Evolutionary conservation across 164 flowering plant genomes (phyloP).

Genomic region (Santalum album): DNA sequence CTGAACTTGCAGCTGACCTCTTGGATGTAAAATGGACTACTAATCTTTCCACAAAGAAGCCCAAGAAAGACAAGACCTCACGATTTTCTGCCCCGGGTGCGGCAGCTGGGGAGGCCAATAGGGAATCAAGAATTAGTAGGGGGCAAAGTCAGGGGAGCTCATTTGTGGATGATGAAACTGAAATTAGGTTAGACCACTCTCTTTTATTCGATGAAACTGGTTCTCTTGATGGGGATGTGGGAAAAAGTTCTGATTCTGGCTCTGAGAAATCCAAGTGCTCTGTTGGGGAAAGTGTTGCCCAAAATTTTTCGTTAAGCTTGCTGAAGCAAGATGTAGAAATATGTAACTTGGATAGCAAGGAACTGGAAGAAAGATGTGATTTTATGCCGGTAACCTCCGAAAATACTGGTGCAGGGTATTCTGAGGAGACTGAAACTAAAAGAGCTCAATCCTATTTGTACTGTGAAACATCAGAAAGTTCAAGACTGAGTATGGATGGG

Average conservation of each 20-base stretch:
- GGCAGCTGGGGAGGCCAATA: conserved; percentile 11
- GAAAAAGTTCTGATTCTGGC: conserved; percentile 7
- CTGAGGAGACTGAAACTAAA: conserved; percentile 10
- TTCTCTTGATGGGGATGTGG: conserved; percentile 7
- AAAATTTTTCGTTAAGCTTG: conserved; percentile 4
- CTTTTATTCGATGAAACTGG: conserved; percentile 8
- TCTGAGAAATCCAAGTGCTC: conserved; percentile 7
- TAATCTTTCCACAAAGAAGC: conserved; percentile 33
- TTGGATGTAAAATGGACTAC: conserved; percentile 90
- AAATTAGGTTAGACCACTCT: conserved; percentile 1
- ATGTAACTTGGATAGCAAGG: conserved; percentile 11
- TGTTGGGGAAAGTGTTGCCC: conserved; percentile 9
- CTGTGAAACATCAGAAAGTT: conserved; percentile 23
- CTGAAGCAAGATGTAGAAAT: conserved; percentile 15
- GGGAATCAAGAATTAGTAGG: conserved; percentile 11
- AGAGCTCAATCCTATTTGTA: conserved; percentile 11
- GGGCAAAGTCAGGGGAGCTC: conserved; percentile 5
- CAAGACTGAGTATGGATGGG: conserved; percentile 11
- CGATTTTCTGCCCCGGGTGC: conserved; percentile 8
- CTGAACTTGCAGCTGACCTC: conserved; percentile 83
- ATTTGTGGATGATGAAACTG: conserved; percentile 6
- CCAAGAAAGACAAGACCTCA: conserved; percentile 17
- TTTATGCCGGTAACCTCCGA: conserved; percentile 8
- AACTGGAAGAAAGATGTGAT: conserved; percentile 8
- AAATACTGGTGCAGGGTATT: conserved; percentile 11